Conservation (phyloP, 2,329 filamentous ascomycete genomes). For the Pleurostoma richardsiae region DNA sequence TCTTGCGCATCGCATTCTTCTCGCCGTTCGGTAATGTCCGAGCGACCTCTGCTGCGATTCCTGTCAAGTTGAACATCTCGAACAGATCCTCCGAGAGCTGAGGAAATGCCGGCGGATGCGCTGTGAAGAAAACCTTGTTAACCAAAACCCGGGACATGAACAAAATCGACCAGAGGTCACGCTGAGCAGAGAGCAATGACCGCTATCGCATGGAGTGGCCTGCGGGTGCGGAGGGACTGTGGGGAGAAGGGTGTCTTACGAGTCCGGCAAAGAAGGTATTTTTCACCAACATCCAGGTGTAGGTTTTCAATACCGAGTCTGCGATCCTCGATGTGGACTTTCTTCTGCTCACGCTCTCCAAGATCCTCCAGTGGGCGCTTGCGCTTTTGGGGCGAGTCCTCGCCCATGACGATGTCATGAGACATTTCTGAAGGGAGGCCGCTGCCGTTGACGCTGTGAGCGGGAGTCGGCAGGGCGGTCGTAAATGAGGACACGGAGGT, state of each 20-base stretch:
- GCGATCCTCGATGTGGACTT: slow-evolving; percentile 56
- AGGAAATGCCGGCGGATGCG: slow-evolving; percentile 42
- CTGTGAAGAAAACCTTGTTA: slow-evolving; percentile 40
- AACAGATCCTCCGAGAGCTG: slow-evolving; percentile 53
- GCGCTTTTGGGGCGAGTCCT: slow-evolving; percentile 54
- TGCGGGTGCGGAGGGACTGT: slow-evolving; percentile 6
- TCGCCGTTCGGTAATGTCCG: slow-evolving; percentile 60
- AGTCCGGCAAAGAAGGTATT: slow-evolving; percentile 63
- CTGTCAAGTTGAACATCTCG: slow-evolving; percentile 49
- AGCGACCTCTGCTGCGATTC: slow-evolving; percentile 56
- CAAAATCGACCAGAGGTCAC: slow-evolving; percentile 16
- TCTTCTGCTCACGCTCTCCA: slow-evolving; percentile 54
- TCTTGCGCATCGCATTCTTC: slow-evolving; percentile 63
- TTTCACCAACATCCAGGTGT: slow-evolving; percentile 61
- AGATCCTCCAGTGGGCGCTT: slow-evolving; percentile 54
- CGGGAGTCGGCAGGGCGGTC: slow-evolving; percentile 55
- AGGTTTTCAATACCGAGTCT: slow-evolving; percentile 59
- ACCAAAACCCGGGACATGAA: slow-evolving; percentile 20
- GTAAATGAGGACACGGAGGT: slow-evolving; percentile 46
- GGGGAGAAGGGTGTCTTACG: slow-evolving; percentile 55
- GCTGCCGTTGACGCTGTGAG: slow-evolving; percentile 57
- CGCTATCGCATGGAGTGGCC: slow-evolving; percentile 2
- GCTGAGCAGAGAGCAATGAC: slow-evolving; percentile 7
- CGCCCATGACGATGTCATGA: slow-evolving; percentile 39
- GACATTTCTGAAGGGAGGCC: slow-evolving; percentile 36